phyloP scores from a whole-genome alignment of 805 yeast species.

The Teunomyces aglyptinius region DNA sequence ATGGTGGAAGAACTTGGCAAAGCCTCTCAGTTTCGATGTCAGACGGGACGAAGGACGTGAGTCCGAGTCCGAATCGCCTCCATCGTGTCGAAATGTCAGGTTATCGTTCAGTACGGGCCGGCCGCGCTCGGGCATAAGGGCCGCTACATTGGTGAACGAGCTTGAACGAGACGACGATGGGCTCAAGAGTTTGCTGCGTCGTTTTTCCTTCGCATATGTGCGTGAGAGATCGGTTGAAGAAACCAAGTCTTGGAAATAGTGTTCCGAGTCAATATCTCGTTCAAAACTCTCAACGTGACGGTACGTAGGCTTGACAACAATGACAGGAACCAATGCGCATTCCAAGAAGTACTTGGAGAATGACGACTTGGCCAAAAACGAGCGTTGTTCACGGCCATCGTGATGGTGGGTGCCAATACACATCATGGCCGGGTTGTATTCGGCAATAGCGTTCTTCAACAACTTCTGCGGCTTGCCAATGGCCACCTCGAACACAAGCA shows the following conservation, averaged over 20 bases:
- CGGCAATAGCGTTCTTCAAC: slow-evolving; percentile 38
- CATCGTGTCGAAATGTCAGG: slow-evolving; percentile 2
- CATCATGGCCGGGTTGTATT: slow-evolving; percentile 46
- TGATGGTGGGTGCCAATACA: slow-evolving; percentile 39
- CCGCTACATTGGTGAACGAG: slow-evolving; percentile 16
- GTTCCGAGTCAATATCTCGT: slow-evolving; percentile 29
- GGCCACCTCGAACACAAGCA: slow-evolving; percentile 40
- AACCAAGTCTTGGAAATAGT: slow-evolving; percentile 38
- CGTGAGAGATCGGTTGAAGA: neutral
- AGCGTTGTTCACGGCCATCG: slow-evolving; percentile 14
- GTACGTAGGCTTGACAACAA: slow-evolving; percentile 41
- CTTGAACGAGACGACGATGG: slow-evolving; percentile 17
- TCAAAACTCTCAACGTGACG: slow-evolving; percentile 28
- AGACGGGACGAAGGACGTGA: slow-evolving; percentile 19
- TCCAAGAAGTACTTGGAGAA: slow-evolving; percentile 40
- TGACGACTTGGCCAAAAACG: slow-evolving; percentile 33
- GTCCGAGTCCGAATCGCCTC: neutral
- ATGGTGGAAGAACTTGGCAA: slow-evolving; percentile 17
- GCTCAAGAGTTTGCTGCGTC: slow-evolving; percentile 15
- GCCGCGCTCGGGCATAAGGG: slow-evolving; percentile 12
- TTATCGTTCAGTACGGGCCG: slow-evolving; percentile 2
- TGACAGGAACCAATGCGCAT: slow-evolving; percentile 45
- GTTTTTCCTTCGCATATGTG: slow-evolving; percentile 15
- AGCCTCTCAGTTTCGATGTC: slow-evolving; percentile 8
- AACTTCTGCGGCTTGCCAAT: slow-evolving; percentile 42